Evolutionary conservation across 1,139 yeast genomes (phyloP).

Genomic region (Blastobotrys buckinghamii): DNA sequence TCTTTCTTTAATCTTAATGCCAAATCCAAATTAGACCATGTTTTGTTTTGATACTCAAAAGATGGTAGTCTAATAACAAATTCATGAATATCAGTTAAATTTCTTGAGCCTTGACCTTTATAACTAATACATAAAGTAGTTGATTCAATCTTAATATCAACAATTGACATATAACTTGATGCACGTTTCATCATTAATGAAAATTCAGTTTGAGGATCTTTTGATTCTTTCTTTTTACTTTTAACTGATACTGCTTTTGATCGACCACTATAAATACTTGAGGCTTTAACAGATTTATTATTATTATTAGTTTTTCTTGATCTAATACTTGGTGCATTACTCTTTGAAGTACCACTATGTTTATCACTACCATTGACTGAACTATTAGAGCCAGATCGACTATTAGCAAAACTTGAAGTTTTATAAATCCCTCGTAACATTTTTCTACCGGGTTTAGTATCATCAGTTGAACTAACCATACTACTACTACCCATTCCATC

Average conservation of each 20-base stretch:
- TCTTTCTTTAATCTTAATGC: slow-evolving; percentile 56
- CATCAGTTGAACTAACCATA: background rate
- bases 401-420: slow-evolving; percentile 7
- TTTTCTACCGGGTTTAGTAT: background rate
- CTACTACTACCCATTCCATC: slow-evolving; percentile 3
- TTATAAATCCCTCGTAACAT: background rate
- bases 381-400: slow-evolving; percentile 1
- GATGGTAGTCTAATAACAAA: slow-evolving; percentile 60
- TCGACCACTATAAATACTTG: slow-evolving; percentile 4
- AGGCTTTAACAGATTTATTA: background rate
- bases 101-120: slow-evolving; percentile 58
- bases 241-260: background rate
- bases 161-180: slow-evolving; percentile 58
- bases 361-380: background rate
- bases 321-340: background rate
- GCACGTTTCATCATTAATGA: slow-evolving; percentile 61
- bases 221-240: background rate
- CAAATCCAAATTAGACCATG: slow-evolving; percentile 78
- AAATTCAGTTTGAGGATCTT: slow-evolving; percentile 31
- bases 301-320: background rate
- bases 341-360: background rate
- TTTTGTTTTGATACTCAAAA: slow-evolving; percentile 56
- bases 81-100: slow-evolving; percentile 66
- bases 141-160: slow-evolving; percentile 49
- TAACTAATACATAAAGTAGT: slow-evolving; percentile 61